Evolutionary conservation across 1,284 basidiomycete species (phyloP).

Genomic region (Sporisorium reilianum): DNA sequence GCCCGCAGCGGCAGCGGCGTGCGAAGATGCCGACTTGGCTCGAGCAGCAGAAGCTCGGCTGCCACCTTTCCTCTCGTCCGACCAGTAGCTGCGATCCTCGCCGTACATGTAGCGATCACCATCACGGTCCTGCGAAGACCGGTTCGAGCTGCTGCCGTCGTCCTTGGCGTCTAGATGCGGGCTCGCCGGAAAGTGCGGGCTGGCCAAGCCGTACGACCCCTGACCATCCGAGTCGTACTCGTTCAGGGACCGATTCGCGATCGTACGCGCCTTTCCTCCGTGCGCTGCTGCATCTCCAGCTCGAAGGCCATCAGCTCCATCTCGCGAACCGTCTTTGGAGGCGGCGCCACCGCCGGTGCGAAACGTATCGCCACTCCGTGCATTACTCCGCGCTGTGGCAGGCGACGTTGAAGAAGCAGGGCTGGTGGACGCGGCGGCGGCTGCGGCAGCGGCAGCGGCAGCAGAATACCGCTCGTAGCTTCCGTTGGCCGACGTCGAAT

Average conservation of each 20-base stretch:
- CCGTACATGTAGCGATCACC: conserved; percentile 53
- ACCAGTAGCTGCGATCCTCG: conserved; percentile 51
- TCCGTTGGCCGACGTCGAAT: conserved; percentile 35
- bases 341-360: conserved; percentile 26
- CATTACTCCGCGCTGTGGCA: conserved; percentile 23
- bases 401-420: conserved; percentile 43
- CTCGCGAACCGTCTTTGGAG: conserved; percentile 38
- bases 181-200: conserved; percentile 49
- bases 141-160: conserved; percentile 32
- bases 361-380: conserved; percentile 50
- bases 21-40: conserved; percentile 29
- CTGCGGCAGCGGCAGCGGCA: no score
- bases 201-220: conserved; percentile 43
- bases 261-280: conserved; percentile 51
- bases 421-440: conserved; percentile 19
- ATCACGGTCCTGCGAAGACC: conserved; percentile 44
- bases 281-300: conserved; percentile 49
- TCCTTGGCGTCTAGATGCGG: conserved; percentile 43
- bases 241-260: conserved; percentile 49
- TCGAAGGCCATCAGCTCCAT: conserved; percentile 46
- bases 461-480: conserved; percentile 36
- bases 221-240: conserved; percentile 50
- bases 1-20: conserved; percentile 19
- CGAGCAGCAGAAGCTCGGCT: conserved; percentile 18
- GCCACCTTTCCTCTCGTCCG: conserved; percentile 43